Base-by-base conservation (phyloP, 805 yeast genomes). In the Yarrowia phangngaensis region DNA sequence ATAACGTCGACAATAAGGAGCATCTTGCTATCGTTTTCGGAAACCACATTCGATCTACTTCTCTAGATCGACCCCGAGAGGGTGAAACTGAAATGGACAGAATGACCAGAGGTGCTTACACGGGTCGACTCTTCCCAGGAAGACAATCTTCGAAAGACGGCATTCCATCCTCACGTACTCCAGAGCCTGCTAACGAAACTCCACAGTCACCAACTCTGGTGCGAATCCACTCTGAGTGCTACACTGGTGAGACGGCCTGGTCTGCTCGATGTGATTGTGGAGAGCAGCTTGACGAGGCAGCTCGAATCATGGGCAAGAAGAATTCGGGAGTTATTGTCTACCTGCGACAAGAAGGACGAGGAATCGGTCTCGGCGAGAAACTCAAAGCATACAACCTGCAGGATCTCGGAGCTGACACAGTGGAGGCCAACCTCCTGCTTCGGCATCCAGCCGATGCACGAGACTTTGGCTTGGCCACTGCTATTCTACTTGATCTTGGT, bases 211-310 rank as follows among this genome's bases (percentile, higher is more conserved):
- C 47, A 65, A 65, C 51, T 60, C 66, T 90, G 54, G 95, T 84
- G 4, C 73, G 99, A 53, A 88, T 92, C 56, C 99, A 92, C 63
- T 84, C 95, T 3, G 99, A 92, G 63, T 92, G 99, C 66, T 92
- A 90, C 69, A 92, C 99, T 0, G 99, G 99, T 3, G 99, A 92
- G 63, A 92, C 97, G 1, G 97, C 97, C 8, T 92, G 99, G 98
- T 80, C 90, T 52, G 97, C 99, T 1, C 75, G 99, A 50, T 92
- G 99, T 66, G 99, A 92, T 66, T 92, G 99, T 68, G 99, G 99
- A 15, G 99, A 92, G 66, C 99, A 92, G 69, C 85, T 92, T 59
- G 97, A 92, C 65, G 96, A 94, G 66, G 97, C 97, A 2, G 98
- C 97, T 7, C 74, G 94, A 54, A 65, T 87, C 32, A 92, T 92